phyloP scores from a whole-genome alignment of 2,329 filamentous ascomycete genomes.

The Phoma herbarum region DNA sequence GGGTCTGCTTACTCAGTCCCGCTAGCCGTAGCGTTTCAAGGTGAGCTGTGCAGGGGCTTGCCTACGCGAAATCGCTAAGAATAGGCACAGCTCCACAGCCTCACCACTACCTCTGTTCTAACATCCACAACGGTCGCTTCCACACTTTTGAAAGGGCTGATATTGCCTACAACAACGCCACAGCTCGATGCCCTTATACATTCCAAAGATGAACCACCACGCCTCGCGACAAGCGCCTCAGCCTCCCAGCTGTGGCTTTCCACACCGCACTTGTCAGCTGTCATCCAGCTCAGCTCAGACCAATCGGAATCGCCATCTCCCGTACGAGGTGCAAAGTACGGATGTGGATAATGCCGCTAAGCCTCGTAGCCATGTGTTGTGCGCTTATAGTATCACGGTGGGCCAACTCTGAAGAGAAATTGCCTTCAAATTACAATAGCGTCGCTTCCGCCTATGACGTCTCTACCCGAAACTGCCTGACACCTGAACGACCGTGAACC shows the following conservation, averaged over 20 bases:
- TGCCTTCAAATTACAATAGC: neutral
- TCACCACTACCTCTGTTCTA: constrained; percentile 2
- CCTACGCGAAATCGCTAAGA: constrained; percentile 13
- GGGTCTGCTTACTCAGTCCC: constrained; percentile 11
- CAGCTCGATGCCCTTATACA: neutral
- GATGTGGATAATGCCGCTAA: constrained; percentile 12
- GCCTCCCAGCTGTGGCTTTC: neutral
- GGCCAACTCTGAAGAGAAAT: constrained; percentile 1
- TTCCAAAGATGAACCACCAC: neutral
- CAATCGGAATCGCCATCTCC: constrained; percentile 6
- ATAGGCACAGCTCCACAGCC: constrained; percentile 13
- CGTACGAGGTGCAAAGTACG: constrained; percentile 8
- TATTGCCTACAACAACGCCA: neutral
- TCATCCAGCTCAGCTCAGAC: constrained; percentile 13
- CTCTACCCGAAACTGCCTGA: neutral
- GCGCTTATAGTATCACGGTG: constrained; percentile 15
- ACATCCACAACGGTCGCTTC: neutral
- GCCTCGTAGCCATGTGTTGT: constrained; percentile 5
- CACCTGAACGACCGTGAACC: neutral
- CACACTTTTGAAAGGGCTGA: neutral
- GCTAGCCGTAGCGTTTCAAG: constrained; percentile 13
- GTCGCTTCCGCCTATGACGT: neutral
- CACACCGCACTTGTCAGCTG: constrained; percentile 14
- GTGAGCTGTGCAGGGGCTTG: constrained; percentile 9
- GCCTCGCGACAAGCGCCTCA: neutral